A percentile compares a stretch with the other conserved stretches of the same genome.
Evolutionary conservation across 306 rosid species (phyloP).

Genomic region (Cyamopsis tetragonoloba): DNA sequence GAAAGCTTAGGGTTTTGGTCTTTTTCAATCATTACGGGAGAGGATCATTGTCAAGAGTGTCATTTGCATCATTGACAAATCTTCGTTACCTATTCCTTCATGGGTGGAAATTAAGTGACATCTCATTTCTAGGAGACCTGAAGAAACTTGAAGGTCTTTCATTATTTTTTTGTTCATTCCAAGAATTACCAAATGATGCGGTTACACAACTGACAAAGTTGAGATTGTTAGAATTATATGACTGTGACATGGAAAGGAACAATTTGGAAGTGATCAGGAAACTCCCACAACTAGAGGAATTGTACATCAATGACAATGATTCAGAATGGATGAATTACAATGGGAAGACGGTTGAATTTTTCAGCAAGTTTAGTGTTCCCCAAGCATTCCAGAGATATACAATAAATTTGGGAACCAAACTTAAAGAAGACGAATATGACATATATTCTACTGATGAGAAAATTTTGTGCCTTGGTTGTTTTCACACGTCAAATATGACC

Average conservation of each 20-base stretch:
- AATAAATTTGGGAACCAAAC: not conserved
- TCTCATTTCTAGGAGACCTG: no score
- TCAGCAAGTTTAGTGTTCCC: not conserved
- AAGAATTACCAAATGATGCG: slow-evolving; percentile 26
- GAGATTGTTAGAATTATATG: slow-evolving; percentile 13
- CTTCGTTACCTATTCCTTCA: no score
- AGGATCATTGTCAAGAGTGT: no score
- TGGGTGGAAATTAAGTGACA: no score
- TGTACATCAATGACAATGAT: no score
- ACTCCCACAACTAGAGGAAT: no score
- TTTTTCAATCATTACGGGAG: no score
- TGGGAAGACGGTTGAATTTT: no score
- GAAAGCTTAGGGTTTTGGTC: no score
- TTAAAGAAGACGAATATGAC: not conserved
- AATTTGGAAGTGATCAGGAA: slow-evolving; percentile 8
- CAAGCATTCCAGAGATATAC: not conserved
- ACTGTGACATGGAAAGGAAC: not conserved
- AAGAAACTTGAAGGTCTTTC: no score
- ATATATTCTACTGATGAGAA: not conserved
- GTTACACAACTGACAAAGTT: not conserved
- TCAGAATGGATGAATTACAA: no score
- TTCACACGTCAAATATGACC: not conserved
- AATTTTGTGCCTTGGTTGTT: not conserved
- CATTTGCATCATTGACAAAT: no score
- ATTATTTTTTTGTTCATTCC: slow-evolving; percentile 26